Base-by-base conservation (phyloP, 805 yeast genomes). In the Starmerella sirachaensis region DNA sequence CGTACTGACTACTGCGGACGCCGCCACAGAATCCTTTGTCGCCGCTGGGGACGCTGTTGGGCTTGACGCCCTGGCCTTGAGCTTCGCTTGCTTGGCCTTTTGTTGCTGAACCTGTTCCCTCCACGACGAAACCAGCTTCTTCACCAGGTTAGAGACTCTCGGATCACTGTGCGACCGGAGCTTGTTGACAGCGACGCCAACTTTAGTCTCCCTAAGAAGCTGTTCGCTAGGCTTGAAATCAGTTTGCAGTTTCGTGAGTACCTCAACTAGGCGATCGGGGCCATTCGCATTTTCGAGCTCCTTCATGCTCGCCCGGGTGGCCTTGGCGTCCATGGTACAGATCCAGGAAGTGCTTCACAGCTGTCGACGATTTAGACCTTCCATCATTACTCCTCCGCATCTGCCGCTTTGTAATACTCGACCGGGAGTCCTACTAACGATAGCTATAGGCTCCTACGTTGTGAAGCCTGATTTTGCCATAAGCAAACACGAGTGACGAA, bases 151-250 rank as follows among this genome's bases (percentile, higher is more conserved):
- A 10, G 78, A 65, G 31, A 91, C 70, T 18, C 53, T 53, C 23
- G 54, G 59, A 49, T 85, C 93, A 17, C 69, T 45, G 58, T 80
- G 82, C 7, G 81, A 62, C 47, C 94, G 74, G 52, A 80, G 74
- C 59, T 83, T 85, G 63, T 91, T 91, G 29, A 91, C 96, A 7
- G 86, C 88, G 13, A 91, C 88, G 47, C 98, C 98, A n/a, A 91
- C 88, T 58, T 84, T 85, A 7, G 98, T 91, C 53, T 88, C 93
- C 52, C 96, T 71, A 35, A 88, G 66, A 24, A 88, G 65, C 55
- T 76, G 72, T 55, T 88, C 97, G 1, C 93, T 76, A 8, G 97
- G 95, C 49, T 66, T 65, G 36, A 84, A 81, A 10, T 81, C 82
- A 40, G 68, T 72, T 48, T 78, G 75, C 43, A 88, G 63, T 18